Conservation (phyloP, 768 basidiomycete genomes). For the Tricholoma terreum region DNA sequence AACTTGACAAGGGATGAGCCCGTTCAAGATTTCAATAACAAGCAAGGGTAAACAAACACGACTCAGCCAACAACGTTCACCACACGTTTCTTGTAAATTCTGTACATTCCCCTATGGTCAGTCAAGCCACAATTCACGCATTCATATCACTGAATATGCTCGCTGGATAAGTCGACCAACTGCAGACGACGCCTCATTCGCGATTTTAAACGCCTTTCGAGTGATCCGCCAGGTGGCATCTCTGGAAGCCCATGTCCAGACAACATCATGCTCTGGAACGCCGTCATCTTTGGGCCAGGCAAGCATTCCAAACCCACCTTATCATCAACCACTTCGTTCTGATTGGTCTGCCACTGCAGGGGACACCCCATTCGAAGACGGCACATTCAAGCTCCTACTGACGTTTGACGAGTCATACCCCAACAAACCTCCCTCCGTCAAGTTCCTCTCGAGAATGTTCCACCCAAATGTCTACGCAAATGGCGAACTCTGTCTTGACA, state of each 20-base stretch:
- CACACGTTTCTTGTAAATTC: background rate
- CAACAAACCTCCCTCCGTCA: conserved; percentile 96
- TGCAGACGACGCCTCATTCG: conserved; percentile 94
- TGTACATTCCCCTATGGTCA: background rate
- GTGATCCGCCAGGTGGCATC: conserved; percentile 94
- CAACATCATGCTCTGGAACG: conserved; percentile 99
- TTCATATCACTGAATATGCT: background rate
- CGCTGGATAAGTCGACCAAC: conserved; percentile 73
- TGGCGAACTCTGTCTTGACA: conserved; percentile 97
- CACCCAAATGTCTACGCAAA: conserved; percentile 99
- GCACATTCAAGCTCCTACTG: conserved; percentile 94
- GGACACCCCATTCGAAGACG: conserved; percentile 98
- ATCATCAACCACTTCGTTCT: background rate
- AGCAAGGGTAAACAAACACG: conserved; percentile 1
- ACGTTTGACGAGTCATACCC: conserved; percentile 98
- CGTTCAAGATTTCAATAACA: no score
- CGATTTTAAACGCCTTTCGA: conserved; percentile 94
- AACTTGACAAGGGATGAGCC: no score
- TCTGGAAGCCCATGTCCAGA: conserved; percentile 96
- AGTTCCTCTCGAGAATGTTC: conserved; percentile 97
- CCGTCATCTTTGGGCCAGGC: conserved; percentile 99
- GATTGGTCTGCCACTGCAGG: conserved; percentile 42
- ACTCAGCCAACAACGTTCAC: background rate
- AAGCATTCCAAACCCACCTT: conserved; percentile 24
- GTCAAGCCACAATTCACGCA: background rate